Evolutionary conservation across 1,284 basidiomycete species (phyloP).

Genomic region (Trametes hirsuta): DNA sequence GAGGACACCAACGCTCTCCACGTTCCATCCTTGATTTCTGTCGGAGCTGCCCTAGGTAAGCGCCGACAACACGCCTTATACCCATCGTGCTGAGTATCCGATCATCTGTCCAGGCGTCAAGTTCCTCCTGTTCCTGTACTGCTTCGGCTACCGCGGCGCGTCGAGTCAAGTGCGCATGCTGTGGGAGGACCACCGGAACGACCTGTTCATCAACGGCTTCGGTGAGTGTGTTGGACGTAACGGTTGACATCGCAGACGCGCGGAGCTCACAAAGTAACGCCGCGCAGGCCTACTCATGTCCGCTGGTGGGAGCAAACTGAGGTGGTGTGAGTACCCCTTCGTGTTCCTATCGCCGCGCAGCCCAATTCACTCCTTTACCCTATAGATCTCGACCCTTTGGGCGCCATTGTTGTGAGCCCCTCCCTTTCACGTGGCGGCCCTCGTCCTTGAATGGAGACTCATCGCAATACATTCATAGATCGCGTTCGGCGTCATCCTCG

Average conservation of each 20-base stretch:
- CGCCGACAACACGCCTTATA: neutral
- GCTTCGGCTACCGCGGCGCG: constrained; percentile 74
- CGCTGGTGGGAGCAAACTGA: constrained; percentile 85
- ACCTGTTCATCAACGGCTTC: constrained; percentile 82
- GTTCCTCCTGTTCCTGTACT: constrained; percentile 86
- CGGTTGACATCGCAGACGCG: neutral
- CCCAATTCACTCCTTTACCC: constrained; percentile 1
- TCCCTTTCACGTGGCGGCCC: neutral
- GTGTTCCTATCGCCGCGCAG: neutral
- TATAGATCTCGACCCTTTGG: constrained; percentile 78
- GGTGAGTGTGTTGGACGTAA: constrained; percentile 45
- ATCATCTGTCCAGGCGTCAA: constrained; percentile 67
- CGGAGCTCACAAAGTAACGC: constrained; percentile 9
- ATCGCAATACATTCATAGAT: constrained; percentile 50
- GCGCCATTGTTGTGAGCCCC: constrained; percentile 70
- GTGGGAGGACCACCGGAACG: constrained; percentile 96
- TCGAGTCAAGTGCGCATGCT: constrained; percentile 92
- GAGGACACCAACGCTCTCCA: constrained; percentile 73
- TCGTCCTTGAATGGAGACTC: neutral
- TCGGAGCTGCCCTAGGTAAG: constrained; percentile 80
- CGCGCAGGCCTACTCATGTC: constrained; percentile 84
- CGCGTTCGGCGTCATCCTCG: constrained; percentile 76
- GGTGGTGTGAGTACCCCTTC: constrained; percentile 67
- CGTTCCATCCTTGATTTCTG: constrained; percentile 81
- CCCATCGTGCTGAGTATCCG: neutral